Base-by-base conservation (phyloP, 108 stramenopile species). In the Pseudonitzschia multistriata region DNA sequence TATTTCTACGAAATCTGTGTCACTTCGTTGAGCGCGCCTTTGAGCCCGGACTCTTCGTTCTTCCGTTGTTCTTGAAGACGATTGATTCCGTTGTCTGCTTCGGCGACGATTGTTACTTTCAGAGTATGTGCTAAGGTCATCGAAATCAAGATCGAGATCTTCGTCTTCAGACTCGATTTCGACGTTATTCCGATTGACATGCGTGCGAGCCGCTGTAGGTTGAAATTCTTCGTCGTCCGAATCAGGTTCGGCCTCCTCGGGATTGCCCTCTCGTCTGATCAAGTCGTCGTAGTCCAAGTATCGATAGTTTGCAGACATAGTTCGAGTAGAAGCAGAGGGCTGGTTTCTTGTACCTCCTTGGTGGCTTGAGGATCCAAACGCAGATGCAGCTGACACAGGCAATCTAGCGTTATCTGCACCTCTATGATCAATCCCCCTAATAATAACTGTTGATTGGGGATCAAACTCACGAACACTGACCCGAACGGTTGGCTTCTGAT, bases 151-250 rank as follows among this genome's bases (percentile, higher is more conserved):
- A 54, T 81, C 78, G 33, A 77, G 62, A 25, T 80, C 62, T 49
- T 81, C 79, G 25, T 79, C 72, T 14, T 79, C 76, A 30, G 66
- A 55, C 55, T 62, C 68, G 31, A 35, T n/a, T 59, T 77, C 70
- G 29, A 62, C 70, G 42, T 70, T 70, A 40, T 75, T 69, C 2
- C 34, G 59, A 31, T 53, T 50, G 50, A 28, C 67, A 37, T 49
- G 21, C 62, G 49, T 40, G 2, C 45, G n/a, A 13, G 62, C 53
- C 28, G 68, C 67, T 35, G 22, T 48, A 25, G 77, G 75, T 39
- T 79, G 63, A 53, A 79, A 86, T 40, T 89, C 88, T 71, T 89
- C 85, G 29, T 87, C 88, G 42, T 85, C 80, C 4, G 77, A 73
- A 28, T 89, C 85, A 22, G 76, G 71, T 13, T 74, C 74, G 40